phyloP scores from a whole-genome alignment of 768 basidiomycete genomes.

The Gymnopilus dilepis region DNA sequence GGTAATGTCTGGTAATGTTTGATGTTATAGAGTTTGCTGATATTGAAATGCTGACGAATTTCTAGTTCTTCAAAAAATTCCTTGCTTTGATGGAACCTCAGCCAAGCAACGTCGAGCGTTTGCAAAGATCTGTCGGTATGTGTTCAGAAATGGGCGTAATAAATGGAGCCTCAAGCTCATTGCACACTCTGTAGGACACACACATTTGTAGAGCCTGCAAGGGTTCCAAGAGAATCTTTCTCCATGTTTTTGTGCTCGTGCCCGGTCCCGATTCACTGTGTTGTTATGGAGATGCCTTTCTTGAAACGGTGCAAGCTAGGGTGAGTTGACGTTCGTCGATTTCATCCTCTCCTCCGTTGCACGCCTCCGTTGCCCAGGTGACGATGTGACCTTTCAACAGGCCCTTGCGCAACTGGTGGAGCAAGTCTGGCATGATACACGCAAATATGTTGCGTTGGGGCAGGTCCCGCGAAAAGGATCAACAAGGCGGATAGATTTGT shows the following conservation, averaged over 20 bases:
- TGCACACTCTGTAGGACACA: slow-evolving; percentile 27
- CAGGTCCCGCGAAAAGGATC: neutral
- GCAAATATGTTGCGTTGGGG: too few species aligned
- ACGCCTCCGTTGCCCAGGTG: too few species aligned
- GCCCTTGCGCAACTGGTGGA: slow-evolving; percentile 57
- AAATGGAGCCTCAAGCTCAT: slow-evolving; percentile 42
- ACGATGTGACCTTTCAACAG: slow-evolving; percentile 51
- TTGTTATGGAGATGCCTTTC: slow-evolving; percentile 44
- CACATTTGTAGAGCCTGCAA: slow-evolving; percentile 30
- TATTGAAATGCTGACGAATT: slow-evolving; percentile 39
- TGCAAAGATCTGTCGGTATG: slow-evolving; percentile 34
- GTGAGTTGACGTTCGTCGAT: slow-evolving; percentile 15
- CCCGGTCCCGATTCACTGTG: slow-evolving; percentile 53
- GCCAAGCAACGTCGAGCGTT: slow-evolving; percentile 26
- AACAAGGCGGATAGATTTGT: too few species aligned
- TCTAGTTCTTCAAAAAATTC: slow-evolving; percentile 32
- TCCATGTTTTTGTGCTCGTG: slow-evolving; percentile 45
- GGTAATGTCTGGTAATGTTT: slow-evolving; percentile 41
- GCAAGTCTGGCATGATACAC: slow-evolving; percentile 41
- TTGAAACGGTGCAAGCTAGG: slow-evolving; percentile 42
- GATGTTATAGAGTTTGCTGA: slow-evolving; percentile 43
- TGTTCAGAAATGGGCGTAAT: slow-evolving; percentile 34
- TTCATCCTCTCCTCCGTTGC: slow-evolving; percentile 19
- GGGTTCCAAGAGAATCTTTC: slow-evolving; percentile 35
- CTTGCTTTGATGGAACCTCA: slow-evolving; percentile 37